Percentiles rank a stretch among this genome's conserved stretches.
Conservation (phyloP, 140 eudicot species). For the Oenanthe javanica region DNA sequence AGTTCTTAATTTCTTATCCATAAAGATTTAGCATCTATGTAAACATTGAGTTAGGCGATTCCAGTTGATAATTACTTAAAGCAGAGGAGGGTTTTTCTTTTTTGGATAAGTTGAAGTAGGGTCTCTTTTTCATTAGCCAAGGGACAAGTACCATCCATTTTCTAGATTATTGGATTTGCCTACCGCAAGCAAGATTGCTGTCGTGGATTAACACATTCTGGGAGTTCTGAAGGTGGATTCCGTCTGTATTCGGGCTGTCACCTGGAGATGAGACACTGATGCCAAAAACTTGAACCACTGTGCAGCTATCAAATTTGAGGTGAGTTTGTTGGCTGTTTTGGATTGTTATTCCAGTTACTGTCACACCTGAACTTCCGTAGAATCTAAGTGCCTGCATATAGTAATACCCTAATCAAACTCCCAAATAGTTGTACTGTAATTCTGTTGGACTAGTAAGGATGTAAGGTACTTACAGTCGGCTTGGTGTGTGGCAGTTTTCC, state of each 20-base stretch:
- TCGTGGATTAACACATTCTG: slow-evolving; percentile 35
- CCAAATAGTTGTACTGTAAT: neutral
- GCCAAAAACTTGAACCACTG: slow-evolving; percentile 35
- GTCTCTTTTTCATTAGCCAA: neutral
- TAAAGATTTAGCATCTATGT: neutral
- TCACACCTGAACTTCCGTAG: slow-evolving; percentile 40
- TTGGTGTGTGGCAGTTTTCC: slow-evolving; percentile 27
- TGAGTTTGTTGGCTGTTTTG: slow-evolving; percentile 59
- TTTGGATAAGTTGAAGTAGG: neutral
- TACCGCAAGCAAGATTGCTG: slow-evolving; percentile 58
- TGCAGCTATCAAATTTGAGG: slow-evolving; percentile 44
- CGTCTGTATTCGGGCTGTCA: slow-evolving; percentile 67
- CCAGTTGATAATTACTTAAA: neutral
- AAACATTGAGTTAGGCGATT: neutral
- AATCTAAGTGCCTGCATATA: slow-evolving; percentile 47
- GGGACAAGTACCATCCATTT: neutral
- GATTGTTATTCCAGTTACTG: slow-evolving; percentile 49
- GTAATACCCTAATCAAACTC: neutral
- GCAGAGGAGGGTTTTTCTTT: neutral
- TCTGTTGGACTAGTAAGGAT: neutral
- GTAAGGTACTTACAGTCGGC: slow-evolving; percentile 41
- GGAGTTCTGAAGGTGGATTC: slow-evolving; percentile 51
- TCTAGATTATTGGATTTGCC: neutral
- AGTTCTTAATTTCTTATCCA: neutral
- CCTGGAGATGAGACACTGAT: slow-evolving; percentile 45